Evolutionary conservation across 768 basidiomycete species (phyloP).

Genomic region (Termitomyces sp.): DNA sequence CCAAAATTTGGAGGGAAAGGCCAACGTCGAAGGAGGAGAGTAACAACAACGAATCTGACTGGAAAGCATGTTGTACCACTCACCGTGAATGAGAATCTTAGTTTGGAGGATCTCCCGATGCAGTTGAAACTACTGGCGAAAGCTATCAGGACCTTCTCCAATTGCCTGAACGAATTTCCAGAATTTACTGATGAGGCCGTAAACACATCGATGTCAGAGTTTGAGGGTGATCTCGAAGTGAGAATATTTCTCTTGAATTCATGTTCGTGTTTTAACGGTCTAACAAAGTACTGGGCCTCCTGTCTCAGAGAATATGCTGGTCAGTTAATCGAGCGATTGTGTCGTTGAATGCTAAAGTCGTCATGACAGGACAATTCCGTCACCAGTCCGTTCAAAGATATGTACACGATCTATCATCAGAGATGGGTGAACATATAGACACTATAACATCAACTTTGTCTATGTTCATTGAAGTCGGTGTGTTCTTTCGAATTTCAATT

Average conservation of each 20-base stretch:
- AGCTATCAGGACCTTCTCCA: conserved; percentile 64
- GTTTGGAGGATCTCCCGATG: conserved; percentile 60
- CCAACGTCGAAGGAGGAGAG: conserved; percentile 22
- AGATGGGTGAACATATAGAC: conserved; percentile 72
- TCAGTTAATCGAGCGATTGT: conserved; percentile 16
- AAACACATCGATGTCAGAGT: conserved; percentile 59
- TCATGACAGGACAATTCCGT: conserved; percentile 54
- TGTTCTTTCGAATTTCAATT: neutral
- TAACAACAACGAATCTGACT: conserved; percentile 27
- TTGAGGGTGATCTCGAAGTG: conserved; percentile 67
- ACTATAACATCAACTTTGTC: conserved; percentile 61
- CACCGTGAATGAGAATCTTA: conserved; percentile 48
- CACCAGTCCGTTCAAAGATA: conserved; percentile 70
- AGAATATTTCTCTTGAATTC: conserved; percentile 6
- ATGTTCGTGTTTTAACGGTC: conserved; percentile 1
- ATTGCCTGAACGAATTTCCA: conserved; percentile 72
- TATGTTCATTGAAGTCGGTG: conserved; percentile 74
- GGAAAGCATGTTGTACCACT: conserved; percentile 49
- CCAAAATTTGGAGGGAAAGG: conserved; percentile 19
- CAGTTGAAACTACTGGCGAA: conserved; percentile 57
- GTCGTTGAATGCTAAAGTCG: neutral
- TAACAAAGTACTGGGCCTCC: conserved; percentile 63
- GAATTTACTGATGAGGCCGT: conserved; percentile 72
- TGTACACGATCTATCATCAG: conserved; percentile 66
- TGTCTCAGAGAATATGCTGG: conserved; percentile 62